Evolutionary conservation across 345 rosid genomes (phyloP), one percentile per base, ranked within the genome.

Genomic region (Barbarea vulgaris): DNA sequence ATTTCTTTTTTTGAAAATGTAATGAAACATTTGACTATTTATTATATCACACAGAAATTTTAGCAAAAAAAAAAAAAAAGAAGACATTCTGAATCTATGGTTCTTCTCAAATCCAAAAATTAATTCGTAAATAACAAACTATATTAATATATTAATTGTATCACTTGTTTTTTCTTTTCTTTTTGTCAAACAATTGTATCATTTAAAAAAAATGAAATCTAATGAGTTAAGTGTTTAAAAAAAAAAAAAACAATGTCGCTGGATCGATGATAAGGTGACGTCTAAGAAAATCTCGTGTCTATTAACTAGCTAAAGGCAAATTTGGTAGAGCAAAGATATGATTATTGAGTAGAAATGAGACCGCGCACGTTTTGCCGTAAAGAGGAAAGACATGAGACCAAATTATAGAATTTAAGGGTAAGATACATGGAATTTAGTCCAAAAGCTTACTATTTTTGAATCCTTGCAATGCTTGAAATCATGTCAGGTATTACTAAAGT

Each of bases 291-390:
- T 52, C 18, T 1, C 19, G 14, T 64, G 37, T 73, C 37, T 56
- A 66, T 46, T 46, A 66, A 44, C 50, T 33, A 47, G 41, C 24
- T 21, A 67, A 59, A 59, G 36, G 53, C 51, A 25, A 66, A 59
- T 27, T 9, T 76, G 64, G 74, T 76, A 52, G 62, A 39, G 37
- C 74, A 51, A 42, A 54, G 37, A 54, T 9, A 53, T 53, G 77
- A 73, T 64, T 31, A 64, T 19, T 11, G 37, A 31, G 33, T 28
- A 22, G 21, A 75, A 52, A 30, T n/a, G 63, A 68, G 56, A 42
- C 67, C 52, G 55, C 59, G 48, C 62, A 69, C 52, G 74, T 60
- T 65, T 69, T 68, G 48, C 79, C 74, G 41, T 67, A 75, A 59
- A 67, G 47, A 60, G 62, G 68, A 41, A 47, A 50, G 56, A 51